phyloP scores from a whole-genome alignment of 2,329 filamentous ascomycete genomes.

The Xylariales sp. region DNA sequence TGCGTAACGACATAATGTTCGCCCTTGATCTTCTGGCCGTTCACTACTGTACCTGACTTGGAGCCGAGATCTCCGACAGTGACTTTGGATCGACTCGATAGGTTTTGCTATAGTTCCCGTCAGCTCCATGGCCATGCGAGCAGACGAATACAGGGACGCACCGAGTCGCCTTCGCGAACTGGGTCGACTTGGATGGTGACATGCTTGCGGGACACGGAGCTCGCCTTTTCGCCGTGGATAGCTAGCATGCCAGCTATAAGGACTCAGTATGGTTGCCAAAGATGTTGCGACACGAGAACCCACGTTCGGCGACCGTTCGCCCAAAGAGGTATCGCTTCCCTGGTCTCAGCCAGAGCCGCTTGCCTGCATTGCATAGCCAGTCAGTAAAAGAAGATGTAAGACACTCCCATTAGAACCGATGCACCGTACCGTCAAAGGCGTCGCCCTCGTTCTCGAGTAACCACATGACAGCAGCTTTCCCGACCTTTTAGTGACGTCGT shows the following conservation, averaged over 20 bases:
- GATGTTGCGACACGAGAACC: conserved; percentile 17
- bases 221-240: conserved; percentile 57
- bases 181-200: conserved; percentile 68
- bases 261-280: conserved; percentile 15
- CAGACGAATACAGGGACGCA: conserved; percentile 31
- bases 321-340: conserved; percentile 84
- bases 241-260: conserved; percentile 57
- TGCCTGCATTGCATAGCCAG: conserved; percentile 41
- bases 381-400: conserved; percentile 10
- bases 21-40: conserved; percentile 66
- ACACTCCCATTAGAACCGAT: not conserved
- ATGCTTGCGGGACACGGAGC: conserved; percentile 85
- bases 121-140: not conserved
- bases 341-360: conserved; percentile 77
- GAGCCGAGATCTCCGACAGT: conserved; percentile 76
- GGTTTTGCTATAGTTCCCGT: conserved; percentile 45
- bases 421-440: conserved; percentile 37
- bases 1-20: conserved; percentile 51
- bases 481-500: too few relatives aligned
- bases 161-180: conserved; percentile 63
- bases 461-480: too few relatives aligned
- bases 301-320: conserved; percentile 65
- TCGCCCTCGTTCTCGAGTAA: conserved; percentile 48
- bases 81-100: conserved; percentile 63
- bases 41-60: conserved; percentile 76